A percentile compares a stretch with the other conserved stretches of the same genome.
Evolutionary conservation across 208 protist species (phyloP).

Genomic region (Leptomonas pyrrhocoris): DNA sequence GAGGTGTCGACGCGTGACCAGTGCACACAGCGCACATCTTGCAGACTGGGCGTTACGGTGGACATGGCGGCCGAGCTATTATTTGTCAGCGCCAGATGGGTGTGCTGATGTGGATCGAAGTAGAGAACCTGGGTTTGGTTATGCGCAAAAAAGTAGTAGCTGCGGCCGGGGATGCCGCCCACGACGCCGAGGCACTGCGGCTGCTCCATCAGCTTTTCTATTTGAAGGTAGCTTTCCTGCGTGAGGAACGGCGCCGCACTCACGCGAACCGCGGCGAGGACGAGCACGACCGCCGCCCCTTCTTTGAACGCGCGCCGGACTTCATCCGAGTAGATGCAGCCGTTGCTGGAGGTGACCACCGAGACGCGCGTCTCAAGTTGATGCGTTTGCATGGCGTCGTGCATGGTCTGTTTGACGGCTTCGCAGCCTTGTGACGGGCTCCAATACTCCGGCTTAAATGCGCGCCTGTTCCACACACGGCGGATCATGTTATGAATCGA

Average conservation of each 20-base stretch:
- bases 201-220: constrained; percentile 62
- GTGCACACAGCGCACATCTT: constrained; percentile 54
- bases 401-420: constrained; percentile 58
- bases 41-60: constrained; percentile 37
- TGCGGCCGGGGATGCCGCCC: constrained; percentile 61
- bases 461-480: constrained; percentile 29
- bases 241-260: constrained; percentile 40
- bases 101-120: constrained; percentile 74
- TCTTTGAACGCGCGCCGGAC: constrained; percentile 39
- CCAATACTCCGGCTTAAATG: constrained; percentile 76
- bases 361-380: constrained; percentile 42
- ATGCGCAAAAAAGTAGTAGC: constrained; percentile 81
- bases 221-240: constrained; percentile 58
- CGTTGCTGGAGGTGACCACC: constrained; percentile 51
- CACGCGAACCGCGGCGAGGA: constrained; percentile 65
- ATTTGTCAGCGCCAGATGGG: constrained; percentile 38
- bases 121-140: constrained; percentile 64
- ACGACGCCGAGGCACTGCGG: constrained; percentile 67
- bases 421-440: constrained; percentile 74
- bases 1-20: constrained; percentile 72
- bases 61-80: constrained; percentile 10
- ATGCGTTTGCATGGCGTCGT: constrained; percentile 34
- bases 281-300: constrained; percentile 49
- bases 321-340: constrained; percentile 50
- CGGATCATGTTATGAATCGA: constrained; percentile 73